phyloP scores from a whole-genome alignment of 2,329 filamentous ascomycete genomes.

The Nemania abortiva region DNA sequence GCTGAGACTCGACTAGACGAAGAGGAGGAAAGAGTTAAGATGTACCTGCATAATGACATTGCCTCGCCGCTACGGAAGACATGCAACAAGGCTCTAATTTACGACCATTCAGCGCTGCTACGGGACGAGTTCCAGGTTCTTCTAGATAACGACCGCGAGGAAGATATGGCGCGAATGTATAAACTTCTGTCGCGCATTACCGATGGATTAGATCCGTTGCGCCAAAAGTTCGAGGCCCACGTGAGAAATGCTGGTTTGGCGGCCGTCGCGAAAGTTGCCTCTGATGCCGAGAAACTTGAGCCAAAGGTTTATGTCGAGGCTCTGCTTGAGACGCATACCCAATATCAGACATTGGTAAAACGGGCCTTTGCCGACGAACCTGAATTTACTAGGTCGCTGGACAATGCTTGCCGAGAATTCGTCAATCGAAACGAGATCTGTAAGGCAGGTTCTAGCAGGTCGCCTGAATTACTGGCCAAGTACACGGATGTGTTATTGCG shows the following conservation, averaged over 20 bases:
- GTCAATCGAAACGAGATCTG: slow-evolving; percentile 98
- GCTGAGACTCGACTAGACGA: slow-evolving; percentile 89
- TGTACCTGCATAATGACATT: slow-evolving; percentile 94
- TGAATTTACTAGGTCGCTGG: slow-evolving; percentile 94
- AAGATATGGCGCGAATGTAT: slow-evolving; percentile 98
- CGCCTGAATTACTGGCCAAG: slow-evolving; percentile 93
- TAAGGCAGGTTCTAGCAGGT: slow-evolving; percentile 92
- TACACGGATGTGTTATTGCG: slow-evolving; percentile 94
- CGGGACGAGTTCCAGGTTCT: slow-evolving; percentile 96
- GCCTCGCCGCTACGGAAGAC: slow-evolving; percentile 84
- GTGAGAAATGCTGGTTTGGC: slow-evolving; percentile 89
- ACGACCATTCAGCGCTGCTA: slow-evolving; percentile 85
- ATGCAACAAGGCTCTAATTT: slow-evolving; percentile 90
- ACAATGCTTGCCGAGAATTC: slow-evolving; percentile 97
- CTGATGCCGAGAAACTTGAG: slow-evolving; percentile 89
- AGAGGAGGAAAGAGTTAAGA: slow-evolving; percentile 91
- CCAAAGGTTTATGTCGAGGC: slow-evolving; percentile 98
- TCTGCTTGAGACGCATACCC: slow-evolving; percentile 90
- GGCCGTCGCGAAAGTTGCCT: slow-evolving; percentile 90
- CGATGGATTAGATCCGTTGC: slow-evolving; percentile 89
- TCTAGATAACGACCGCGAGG: slow-evolving; percentile 92
- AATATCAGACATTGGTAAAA: slow-evolving; percentile 92
- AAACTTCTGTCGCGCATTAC: slow-evolving; percentile 88
- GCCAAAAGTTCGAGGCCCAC: slow-evolving; percentile 89
- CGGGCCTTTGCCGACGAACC: slow-evolving; percentile 94